Evolutionary conservation across 2,329 filamentous ascomycete genomes (phyloP).

Genomic region (Penicillium crustosum): DNA sequence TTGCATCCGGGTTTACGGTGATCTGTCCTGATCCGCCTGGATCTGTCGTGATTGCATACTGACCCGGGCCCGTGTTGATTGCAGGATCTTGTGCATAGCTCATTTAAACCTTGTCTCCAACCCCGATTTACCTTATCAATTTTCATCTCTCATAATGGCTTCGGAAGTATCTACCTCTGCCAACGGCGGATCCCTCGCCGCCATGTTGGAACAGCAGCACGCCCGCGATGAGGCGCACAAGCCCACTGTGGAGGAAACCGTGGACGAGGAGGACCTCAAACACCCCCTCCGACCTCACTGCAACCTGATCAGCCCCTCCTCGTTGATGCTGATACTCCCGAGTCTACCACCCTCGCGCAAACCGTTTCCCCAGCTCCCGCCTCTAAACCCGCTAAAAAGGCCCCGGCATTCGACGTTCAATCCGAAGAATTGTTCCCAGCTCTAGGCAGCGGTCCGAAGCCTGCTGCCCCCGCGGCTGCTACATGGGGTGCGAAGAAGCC

Average conservation of each 20-base stretch:
- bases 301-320: conserved; percentile 17
- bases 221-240: conserved; percentile 55
- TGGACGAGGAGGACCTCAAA: conserved; percentile 72
- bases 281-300: conserved; percentile 54
- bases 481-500: conserved; percentile 72
- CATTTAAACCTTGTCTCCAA: conserved; percentile 2
- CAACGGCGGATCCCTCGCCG: conserved; percentile 50
- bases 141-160: conserved; percentile 30
- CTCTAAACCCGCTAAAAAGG: conserved; percentile 44
- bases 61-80: conserved; percentile 17
- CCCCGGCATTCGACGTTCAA: conserved; percentile 69
- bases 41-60: conserved; percentile 13
- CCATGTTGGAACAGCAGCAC: conserved; percentile 56
- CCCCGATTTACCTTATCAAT: conserved; percentile 4
- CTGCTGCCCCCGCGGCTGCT: conserved; percentile 61
- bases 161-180: conserved; percentile 34
- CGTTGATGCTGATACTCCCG: conserved; percentile 1
- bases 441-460: conserved; percentile 70
- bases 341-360: conserved; percentile 27
- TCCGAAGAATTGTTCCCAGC: conserved; percentile 94
- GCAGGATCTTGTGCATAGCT: conserved; percentile 18
- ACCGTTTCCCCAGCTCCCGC: conserved; percentile 34
- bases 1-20: background rate
- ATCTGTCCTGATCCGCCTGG: background rate
- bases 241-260: conserved; percentile 74